Evolutionary conservation across 1,284 basidiomycete species (phyloP).

Genomic region (Ustilago loliicola): DNA sequence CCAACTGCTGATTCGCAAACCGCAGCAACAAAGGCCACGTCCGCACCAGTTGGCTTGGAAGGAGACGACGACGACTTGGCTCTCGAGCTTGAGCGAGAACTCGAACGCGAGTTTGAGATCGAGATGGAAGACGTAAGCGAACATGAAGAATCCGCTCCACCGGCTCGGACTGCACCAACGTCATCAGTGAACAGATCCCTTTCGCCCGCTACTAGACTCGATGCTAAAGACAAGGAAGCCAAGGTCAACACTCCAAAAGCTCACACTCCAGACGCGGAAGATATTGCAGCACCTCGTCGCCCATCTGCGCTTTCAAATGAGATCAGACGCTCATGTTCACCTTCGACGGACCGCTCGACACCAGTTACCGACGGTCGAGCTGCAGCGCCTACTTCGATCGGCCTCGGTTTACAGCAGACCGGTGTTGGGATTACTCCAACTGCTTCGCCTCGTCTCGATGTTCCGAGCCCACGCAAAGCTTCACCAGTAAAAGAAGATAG

Average conservation of each 20-base stretch:
- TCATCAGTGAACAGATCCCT: slow-evolving; percentile 12
- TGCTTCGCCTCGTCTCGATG: slow-evolving; percentile 33
- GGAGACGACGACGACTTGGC: slow-evolving; percentile 41
- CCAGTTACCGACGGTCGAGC: not conserved
- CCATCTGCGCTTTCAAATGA: not conserved
- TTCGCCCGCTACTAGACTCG: slow-evolving; percentile 35
- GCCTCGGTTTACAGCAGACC: slow-evolving; percentile 41
- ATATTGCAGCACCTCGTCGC: not conserved
- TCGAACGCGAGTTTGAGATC: slow-evolving; percentile 40
- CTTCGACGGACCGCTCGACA: slow-evolving; percentile 6
- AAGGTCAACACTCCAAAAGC: slow-evolving; percentile 42
- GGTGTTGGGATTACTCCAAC: slow-evolving; percentile 40
- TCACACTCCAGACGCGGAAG: slow-evolving; percentile 35
- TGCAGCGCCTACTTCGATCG: slow-evolving; percentile 26
- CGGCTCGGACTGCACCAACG: not conserved
- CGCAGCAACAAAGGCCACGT: not conserved
- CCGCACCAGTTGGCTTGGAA: slow-evolving; percentile 1
- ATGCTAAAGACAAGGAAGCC: slow-evolving; percentile 12
- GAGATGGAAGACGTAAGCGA: slow-evolving; percentile 25
- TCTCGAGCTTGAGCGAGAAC: slow-evolving; percentile 43
- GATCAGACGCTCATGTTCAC: slow-evolving; percentile 7
- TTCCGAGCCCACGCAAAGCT: slow-evolving; percentile 11
- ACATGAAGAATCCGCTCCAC: not conserved
- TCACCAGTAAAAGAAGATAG: not conserved
- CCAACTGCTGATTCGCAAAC: not conserved